Conservation (phyloP, 2,329 filamentous ascomycete species). For the Arachnopeziza araneosa region DNA sequence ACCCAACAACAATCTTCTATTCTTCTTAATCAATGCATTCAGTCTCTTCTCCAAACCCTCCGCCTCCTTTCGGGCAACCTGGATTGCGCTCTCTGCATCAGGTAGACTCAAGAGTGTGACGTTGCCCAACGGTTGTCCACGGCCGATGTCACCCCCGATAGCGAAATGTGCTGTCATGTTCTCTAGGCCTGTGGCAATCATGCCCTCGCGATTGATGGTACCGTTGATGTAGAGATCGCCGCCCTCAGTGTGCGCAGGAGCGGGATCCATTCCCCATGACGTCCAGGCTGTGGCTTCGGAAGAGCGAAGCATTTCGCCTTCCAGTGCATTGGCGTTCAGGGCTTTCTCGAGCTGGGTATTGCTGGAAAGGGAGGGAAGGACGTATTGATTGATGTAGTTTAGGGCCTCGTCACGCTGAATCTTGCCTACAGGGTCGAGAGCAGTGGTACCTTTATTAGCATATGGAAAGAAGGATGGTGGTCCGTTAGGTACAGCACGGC, state of each 20-base stretch:
- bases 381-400: conserved; percentile 64
- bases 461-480: conserved; percentile 56
- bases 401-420: conserved; percentile 62
- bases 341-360: conserved; percentile 32
- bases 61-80: conserved; percentile 50
- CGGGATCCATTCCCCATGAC: conserved; percentile 22
- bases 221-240: conserved; percentile 18
- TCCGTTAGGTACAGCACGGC: conserved; percentile 59
- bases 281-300: conserved; percentile 24
- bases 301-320: conserved; percentile 24
- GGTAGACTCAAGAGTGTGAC: conserved; percentile 53
- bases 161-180: conserved; percentile 30
- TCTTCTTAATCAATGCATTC: conserved; percentile 54
- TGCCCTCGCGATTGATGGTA: conserved; percentile 22
- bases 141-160: conserved; percentile 5
- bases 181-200: conserved; percentile 24
- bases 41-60: conserved; percentile 58
- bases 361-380: conserved; percentile 44
- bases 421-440: conserved; percentile 56
- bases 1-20: conserved; percentile 47
- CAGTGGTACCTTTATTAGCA: conserved; percentile 27
- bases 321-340: conserved; percentile 28
- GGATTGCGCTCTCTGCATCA: conserved; percentile 53
- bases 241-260: conserved; percentile 7
- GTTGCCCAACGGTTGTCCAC: conserved; percentile 23